Percentiles rank a stretch among this genome's conserved stretches.
Conservation (phyloP, 208 protist species). For the Crithidia sp. region DNA sequence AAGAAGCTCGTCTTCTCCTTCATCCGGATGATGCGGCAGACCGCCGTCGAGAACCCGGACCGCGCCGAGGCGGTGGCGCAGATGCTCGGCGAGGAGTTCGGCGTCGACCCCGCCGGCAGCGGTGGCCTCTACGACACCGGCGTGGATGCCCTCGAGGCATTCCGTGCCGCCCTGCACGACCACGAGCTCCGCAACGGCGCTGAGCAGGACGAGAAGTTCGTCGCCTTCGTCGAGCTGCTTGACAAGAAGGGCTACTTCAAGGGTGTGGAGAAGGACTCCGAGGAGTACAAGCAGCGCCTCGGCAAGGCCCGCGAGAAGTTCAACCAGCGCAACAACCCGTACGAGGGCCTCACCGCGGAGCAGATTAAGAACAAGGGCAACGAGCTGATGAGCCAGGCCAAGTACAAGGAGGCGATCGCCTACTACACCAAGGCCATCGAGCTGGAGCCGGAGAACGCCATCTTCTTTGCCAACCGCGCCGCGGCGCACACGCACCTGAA, state of each 20-base stretch:
- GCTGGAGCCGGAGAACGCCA: slow-evolving; percentile 81
- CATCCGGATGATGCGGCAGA: slow-evolving; percentile 69
- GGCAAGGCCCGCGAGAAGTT: slow-evolving; percentile 90
- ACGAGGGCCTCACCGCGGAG: slow-evolving; percentile 88
- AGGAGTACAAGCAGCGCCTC: slow-evolving; percentile 80
- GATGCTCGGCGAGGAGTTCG: slow-evolving; percentile 76
- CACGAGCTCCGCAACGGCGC: slow-evolving; percentile 41
- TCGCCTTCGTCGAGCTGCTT: slow-evolving; percentile 85
- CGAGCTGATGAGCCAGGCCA: slow-evolving; percentile 87
- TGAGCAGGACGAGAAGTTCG: slow-evolving; percentile 89
- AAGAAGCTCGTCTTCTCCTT: slow-evolving; percentile 89
- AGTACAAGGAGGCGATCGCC: slow-evolving; percentile 94
- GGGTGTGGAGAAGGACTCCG: slow-evolving; percentile 64
- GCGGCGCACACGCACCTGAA: slow-evolving; percentile 93
- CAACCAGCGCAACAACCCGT: slow-evolving; percentile 91
- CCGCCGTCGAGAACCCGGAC: slow-evolving; percentile 45
- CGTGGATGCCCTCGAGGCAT: slow-evolving; percentile 70
- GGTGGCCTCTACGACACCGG: slow-evolving; percentile 73
- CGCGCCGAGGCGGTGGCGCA: slow-evolving; percentile 56
- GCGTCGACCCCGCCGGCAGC: slow-evolving; percentile 71
- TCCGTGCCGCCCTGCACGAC: slow-evolving; percentile 55
- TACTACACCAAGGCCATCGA: slow-evolving; percentile 95
- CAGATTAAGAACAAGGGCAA: slow-evolving; percentile 95
- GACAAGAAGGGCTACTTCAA: slow-evolving; percentile 93
- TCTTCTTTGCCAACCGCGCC: slow-evolving; percentile 93